Evolutionary conservation across 768 basidiomycete species (phyloP), one percentile per base, ranked within the genome.

Genomic region (Chalciporus piperatus): DNA sequence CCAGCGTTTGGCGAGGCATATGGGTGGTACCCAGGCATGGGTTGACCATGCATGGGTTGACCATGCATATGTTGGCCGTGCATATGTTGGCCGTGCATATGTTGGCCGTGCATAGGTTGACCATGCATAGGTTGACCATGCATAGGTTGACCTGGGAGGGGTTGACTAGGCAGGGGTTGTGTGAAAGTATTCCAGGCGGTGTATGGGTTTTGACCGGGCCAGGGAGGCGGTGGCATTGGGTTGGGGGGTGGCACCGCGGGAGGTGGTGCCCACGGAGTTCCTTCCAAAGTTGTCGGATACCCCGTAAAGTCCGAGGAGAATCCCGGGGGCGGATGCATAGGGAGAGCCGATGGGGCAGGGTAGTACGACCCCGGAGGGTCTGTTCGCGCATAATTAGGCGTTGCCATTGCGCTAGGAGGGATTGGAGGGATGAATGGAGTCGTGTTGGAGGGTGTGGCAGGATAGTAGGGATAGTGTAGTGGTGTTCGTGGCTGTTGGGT

Each of bases 381-480:
- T 4, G 42, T 2, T 7, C 62, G 66, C 35, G 52, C 32, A n/a
- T 63, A 60, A 32, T 28, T 45, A 12, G 56, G 17, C 64, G 67
- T 14, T 64, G 16, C 35, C 67, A 11, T 51, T 44, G 16, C 69
- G 62, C 16, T 59, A 13, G 35, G 60, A 7, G 65, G 67, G 54
- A 65, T 62, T 11, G 59, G 56, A 2, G 75, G 75, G 22, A 77
- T 71, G 45, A 71, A 76, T 1, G 72, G 72, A 7, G 70, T 68
- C 3, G 59, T 45, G 33, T 68, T 72, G 32, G 72, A 73, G 5
- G 75, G 75, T 13, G 74, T 68, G 14, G 55, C 50, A 1, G 73
- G 70, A 48, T 76, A 76, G 32, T 62, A 64, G 10, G 76, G 74
- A 48, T 74, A 77, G 41, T 62, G 61, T 49, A 64, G 68, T 0